These are phyloP conservation scores for Pharnaceum exiguum DNA, from an alignment of 148 eudicot species.

Conservation along the genomic window DNA sequence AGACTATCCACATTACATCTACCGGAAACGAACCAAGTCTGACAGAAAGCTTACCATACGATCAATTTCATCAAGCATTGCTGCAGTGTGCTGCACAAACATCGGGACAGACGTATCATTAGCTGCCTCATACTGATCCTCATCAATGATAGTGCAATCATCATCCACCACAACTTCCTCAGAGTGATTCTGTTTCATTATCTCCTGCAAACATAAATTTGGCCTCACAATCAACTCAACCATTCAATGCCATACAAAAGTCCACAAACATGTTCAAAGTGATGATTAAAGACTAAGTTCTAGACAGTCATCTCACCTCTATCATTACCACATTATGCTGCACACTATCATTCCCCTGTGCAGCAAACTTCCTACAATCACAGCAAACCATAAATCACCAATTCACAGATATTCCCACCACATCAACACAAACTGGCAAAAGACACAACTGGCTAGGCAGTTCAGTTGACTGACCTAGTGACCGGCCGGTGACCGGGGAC, in stretches of 20 bases:
- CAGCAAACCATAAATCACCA: conserved; percentile 6
- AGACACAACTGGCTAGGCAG: not conserved
- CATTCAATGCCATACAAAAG: not conserved
- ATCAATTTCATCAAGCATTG: conserved; percentile 61
- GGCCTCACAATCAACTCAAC: conserved; percentile 3
- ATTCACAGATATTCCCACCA: conserved; percentile 1
- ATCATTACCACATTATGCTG: conserved; percentile 32
- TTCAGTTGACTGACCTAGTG: conserved; percentile 56
- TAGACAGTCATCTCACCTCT: conserved; percentile 44
- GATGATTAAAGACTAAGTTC: not conserved
- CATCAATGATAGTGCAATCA: conserved; percentile 42
- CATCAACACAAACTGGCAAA: conserved; percentile 4
- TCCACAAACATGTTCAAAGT: not conserved
- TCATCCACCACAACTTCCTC: conserved; percentile 20
- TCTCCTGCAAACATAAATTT: conserved; percentile 29
- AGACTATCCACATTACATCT: not conserved
- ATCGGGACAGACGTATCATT: conserved; percentile 50
- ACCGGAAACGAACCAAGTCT: not conserved
- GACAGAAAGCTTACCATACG: conserved; percentile 44
- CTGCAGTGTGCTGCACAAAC: conserved; percentile 73
- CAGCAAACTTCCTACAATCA: conserved; percentile 56
- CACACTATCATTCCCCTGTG: conserved; percentile 37
- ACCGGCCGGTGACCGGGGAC: conserved; percentile 52
- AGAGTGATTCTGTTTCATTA: conserved; percentile 22
- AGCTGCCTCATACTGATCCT: conserved; percentile 27